Evolutionary conservation across 257 asterid genomes (phyloP), one percentile per base, ranked within the genome.

Genomic region (Fraxinus pennsylvanica): DNA sequence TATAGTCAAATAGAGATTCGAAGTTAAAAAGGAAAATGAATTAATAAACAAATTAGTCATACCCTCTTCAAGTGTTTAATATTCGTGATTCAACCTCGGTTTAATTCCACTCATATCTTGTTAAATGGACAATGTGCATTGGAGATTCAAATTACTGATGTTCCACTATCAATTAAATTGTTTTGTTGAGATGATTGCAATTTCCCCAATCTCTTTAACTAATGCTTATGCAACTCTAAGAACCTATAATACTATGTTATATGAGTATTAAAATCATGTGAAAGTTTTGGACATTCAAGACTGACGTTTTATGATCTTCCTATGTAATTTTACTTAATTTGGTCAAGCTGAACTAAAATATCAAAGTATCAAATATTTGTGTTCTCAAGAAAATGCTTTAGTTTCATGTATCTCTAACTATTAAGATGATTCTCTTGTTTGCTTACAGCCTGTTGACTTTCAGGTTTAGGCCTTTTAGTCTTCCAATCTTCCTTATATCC

Each of bases 391-490:
- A 19, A 54, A 54, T 54, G 22, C 63, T 15, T n/a, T 17, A 0
- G 70, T 74, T 57, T 74, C 54, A n/a, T 68, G 13, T 33, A 22
- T 38, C 43, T 6, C 2, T 38, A 38, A 38, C 43, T 38, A 38
- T 38, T 6, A 7, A 38, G 43, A 38, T 1, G 10, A 38, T 38
- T 6, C 43, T 6, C 9, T 38, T 2, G 68, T 21, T 74, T 82
- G 50, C 74, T 77, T 25, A 80, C 29, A 57, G 35, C 74, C 73
- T 76, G 63, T 75, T 36, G 72, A 70, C 45, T 79, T 74, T 73
- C 96, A 93, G 97, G 97, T 33, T 4, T 83, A 45, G 94, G 97
- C 61, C 94, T 93, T 74, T 75, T 93, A 76, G 25, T 91, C 67
- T 90, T 91, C 78, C 97, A 93, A 72, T 83, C 91, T 29, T 73